These are phyloP conservation scores for Allantophomopsis lycopodina DNA, from an alignment of 2,329 filamentous ascomycete genomes.

Conservation along the genomic window DNA sequence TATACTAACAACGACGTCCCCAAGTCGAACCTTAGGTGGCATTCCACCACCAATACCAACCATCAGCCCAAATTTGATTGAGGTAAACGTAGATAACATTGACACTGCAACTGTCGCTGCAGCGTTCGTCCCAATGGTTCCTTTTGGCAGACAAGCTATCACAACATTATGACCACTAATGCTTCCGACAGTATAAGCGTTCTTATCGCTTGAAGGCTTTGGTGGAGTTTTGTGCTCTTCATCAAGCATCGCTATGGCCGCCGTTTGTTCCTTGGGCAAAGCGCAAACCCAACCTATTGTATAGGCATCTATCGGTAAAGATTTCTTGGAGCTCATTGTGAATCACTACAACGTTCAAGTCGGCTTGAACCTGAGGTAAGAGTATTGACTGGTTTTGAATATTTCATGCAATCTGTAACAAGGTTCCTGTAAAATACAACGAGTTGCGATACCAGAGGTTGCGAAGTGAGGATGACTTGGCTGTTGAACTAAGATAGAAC, in stretches of 20 bases:
- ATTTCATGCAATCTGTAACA: too few relatives aligned
- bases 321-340: too few relatives aligned
- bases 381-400: too few relatives aligned
- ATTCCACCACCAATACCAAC: conserved; percentile 1
- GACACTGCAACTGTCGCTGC: background rate
- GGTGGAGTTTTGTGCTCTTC: conserved; percentile 5
- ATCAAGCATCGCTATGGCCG: conserved; percentile 10
- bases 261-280: conserved; percentile 8
- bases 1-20: conserved; percentile 1
- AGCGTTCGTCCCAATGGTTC: background rate
- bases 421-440: too few relatives aligned
- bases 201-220: conserved; percentile 3
- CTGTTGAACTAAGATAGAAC: too few relatives aligned
- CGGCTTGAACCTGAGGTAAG: too few relatives aligned
- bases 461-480: too few relatives aligned
- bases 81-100: background rate
- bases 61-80: conserved; percentile 5
- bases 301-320: too few relatives aligned
- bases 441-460: too few relatives aligned
- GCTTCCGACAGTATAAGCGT: conserved; percentile 10
- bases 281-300: too few relatives aligned
- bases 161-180: conserved; percentile 8
- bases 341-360: too few relatives aligned
- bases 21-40: background rate
- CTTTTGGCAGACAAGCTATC: conserved; percentile 1